These are phyloP conservation scores for Tylopilus vinaceipallidus DNA, from an alignment of 768 basidiomycete species.

Conservation along the genomic window DNA sequence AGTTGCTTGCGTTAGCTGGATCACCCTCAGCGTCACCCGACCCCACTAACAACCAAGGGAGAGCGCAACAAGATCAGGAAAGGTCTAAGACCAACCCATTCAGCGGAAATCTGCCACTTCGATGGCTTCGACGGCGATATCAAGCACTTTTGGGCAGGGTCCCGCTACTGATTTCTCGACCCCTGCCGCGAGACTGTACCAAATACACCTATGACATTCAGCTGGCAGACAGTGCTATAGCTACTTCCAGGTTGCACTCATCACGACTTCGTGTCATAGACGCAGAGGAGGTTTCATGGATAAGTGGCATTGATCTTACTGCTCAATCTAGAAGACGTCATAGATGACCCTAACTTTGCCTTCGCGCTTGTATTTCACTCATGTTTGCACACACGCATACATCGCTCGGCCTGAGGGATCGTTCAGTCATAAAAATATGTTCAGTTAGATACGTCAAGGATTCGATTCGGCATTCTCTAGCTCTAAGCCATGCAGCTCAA, in stretches of 20 bases:
- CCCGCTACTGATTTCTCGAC: slow-evolving; percentile 49
- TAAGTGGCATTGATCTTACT: slow-evolving; percentile 14
- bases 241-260: slow-evolving; percentile 13
- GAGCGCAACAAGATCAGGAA: neutral
- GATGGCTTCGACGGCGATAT: slow-evolving; percentile 51
- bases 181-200: neutral
- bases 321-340: neutral
- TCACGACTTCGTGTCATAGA: slow-evolving; percentile 24
- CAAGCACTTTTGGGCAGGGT: slow-evolving; percentile 56
- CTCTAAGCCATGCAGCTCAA: slow-evolving; percentile 84
- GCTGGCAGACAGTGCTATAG: slow-evolving; percentile 31
- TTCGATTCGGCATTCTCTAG: slow-evolving; percentile 46
- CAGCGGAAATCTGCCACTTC: slow-evolving; percentile 15
- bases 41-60: slow-evolving; percentile 32
- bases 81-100: slow-evolving; percentile 9
- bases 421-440: slow-evolving; percentile 10
- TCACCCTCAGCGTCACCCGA: slow-evolving; percentile 22
- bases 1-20: slow-evolving; percentile 46
- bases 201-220: slow-evolving; percentile 31
- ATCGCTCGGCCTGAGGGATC: no score
- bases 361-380: neutral
- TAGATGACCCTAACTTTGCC: neutral
- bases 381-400: neutral
- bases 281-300: slow-evolving; percentile 37
- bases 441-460: slow-evolving; percentile 21